Conservation (phyloP, 1,139 yeast genomes). For the Blastobotrys proliferans region DNA sequence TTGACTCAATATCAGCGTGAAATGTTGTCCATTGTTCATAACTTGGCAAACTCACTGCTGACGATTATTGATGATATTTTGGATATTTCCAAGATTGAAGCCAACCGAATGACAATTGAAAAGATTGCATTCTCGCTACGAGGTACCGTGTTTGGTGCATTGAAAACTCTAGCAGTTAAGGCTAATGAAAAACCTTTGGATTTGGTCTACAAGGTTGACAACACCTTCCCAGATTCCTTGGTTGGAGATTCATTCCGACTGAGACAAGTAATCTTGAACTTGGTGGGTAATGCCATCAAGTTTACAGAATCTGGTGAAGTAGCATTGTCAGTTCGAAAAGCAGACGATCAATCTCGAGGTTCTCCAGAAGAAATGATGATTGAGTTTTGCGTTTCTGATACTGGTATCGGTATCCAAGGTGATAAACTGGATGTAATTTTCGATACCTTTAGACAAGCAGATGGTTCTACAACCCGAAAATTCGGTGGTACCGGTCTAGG, state of each 20-base stretch:
- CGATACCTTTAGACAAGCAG: constrained; percentile 89
- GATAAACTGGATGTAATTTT: constrained; percentile 80
- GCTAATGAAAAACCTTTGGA: constrained; percentile 82
- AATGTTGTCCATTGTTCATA: constrained; percentile 83
- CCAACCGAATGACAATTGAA: constrained; percentile 87
- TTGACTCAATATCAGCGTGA: constrained; percentile 85
- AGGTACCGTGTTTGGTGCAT: constrained; percentile 84
- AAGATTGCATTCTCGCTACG: constrained; percentile 79
- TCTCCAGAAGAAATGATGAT: constrained; percentile 57
- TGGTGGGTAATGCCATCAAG: constrained; percentile 85
- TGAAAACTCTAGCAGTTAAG: constrained; percentile 81
- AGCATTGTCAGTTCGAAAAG: constrained; percentile 40
- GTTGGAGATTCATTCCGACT: constrained; percentile 84
- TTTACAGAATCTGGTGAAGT: constrained; percentile 81
- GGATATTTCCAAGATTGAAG: constrained; percentile 89
- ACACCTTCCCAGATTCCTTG: constrained; percentile 79
- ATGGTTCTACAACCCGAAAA: constrained; percentile 85
- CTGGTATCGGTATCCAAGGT: constrained; percentile 83
- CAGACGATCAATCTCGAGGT: constrained; percentile 37
- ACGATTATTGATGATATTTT: constrained; percentile 85
- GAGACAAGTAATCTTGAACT: constrained; percentile 75
- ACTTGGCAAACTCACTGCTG: constrained; percentile 74
- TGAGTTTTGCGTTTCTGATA: constrained; percentile 82
- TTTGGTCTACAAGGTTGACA: constrained; percentile 74
- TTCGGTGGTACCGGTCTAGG: constrained; percentile 93